Evolutionary conservation across 2,329 filamentous ascomycete genomes (phyloP).

Genomic region (Didymella exigua): DNA sequence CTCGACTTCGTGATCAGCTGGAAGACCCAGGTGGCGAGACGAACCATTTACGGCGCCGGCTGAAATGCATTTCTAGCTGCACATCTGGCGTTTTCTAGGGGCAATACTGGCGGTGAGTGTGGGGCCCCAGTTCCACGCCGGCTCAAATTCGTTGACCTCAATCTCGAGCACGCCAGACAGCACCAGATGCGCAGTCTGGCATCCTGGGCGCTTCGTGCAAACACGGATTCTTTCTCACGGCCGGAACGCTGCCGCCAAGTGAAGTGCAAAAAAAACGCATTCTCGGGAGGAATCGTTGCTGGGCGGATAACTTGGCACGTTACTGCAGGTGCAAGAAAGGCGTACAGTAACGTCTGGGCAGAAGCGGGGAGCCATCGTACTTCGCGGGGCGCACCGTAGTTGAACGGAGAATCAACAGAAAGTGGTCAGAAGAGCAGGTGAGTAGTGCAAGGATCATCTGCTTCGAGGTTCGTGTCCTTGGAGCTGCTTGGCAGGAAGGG

Average conservation of each 20-base stretch:
- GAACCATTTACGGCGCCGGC: conserved; percentile 7
- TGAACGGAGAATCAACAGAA: conserved; percentile 2
- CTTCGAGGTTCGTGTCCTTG: conserved; percentile 8
- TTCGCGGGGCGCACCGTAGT: conserved; percentile 11
- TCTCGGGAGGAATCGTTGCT: conserved; percentile 7
- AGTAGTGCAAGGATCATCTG: conserved; percentile 13
- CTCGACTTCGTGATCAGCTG: background rate
- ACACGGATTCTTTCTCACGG: conserved; percentile 7
- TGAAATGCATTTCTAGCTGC: conserved; percentile 6
- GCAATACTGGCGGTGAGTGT: conserved; percentile 18
- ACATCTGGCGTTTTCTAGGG: conserved; percentile 5
- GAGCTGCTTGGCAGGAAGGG: conserved; percentile 9
- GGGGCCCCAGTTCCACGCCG: conserved; percentile 9
- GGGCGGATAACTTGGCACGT: conserved; percentile 17
- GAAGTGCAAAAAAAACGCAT: conserved; percentile 17
- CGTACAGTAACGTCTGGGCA: conserved; percentile 15
- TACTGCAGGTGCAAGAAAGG: conserved; percentile 9
- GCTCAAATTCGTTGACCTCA: conserved; percentile 14
- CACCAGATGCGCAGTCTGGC: conserved; percentile 13
- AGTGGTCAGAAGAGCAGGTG: conserved; percentile 11
- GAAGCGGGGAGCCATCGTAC: conserved; percentile 10
- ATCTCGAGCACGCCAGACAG: conserved; percentile 16
- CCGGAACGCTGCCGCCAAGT: conserved; percentile 13
- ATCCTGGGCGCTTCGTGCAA: conserved; percentile 14
- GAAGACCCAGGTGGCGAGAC: conserved; percentile 3